These are phyloP conservation scores for Coemansia sp. DNA, from an alignment of 192 early-diverging fungal species.

Conservation along the genomic window DNA sequence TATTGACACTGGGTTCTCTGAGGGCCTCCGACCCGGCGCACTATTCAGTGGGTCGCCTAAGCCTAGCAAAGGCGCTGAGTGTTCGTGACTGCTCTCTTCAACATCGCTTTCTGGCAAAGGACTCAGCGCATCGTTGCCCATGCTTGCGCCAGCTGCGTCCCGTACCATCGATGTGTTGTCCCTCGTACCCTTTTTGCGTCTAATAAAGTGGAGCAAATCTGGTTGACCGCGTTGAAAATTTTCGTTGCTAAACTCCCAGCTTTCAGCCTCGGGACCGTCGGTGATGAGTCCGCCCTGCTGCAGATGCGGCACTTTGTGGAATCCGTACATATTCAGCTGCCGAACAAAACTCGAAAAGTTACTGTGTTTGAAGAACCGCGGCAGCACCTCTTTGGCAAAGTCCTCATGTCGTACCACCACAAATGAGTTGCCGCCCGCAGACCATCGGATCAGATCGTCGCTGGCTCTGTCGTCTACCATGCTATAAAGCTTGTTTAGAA, in stretches of 20 bases:
- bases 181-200: conserved; percentile 73
- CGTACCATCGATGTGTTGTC: conserved; percentile 21
- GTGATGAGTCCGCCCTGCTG: conserved; percentile 84
- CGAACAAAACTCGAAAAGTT: conserved; percentile 90
- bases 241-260: conserved; percentile 89
- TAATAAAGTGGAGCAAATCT: conserved; percentile 83
- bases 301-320: conserved; percentile 94
- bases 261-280: conserved; percentile 69
- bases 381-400: conserved; percentile 80
- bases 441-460: conserved; percentile 88
- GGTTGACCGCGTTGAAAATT: conserved; percentile 89
- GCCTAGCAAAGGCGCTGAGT: neutral
- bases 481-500: conserved; percentile 92
- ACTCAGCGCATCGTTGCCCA: conserved; percentile 33
- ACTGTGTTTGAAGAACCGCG: conserved; percentile 88
- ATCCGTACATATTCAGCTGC: conserved; percentile 95
- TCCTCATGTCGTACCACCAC: conserved; percentile 72
- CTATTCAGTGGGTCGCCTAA: neutral
- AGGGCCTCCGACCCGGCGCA: neutral
- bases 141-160: conserved; percentile 19
- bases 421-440: conserved; percentile 84
- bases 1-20: neutral
- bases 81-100: neutral
- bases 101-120: neutral
- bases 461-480: conserved; percentile 89